Evolutionary conservation across 176 grass and related monocot species (phyloP).

Genomic region (Ensete glaucum): DNA sequence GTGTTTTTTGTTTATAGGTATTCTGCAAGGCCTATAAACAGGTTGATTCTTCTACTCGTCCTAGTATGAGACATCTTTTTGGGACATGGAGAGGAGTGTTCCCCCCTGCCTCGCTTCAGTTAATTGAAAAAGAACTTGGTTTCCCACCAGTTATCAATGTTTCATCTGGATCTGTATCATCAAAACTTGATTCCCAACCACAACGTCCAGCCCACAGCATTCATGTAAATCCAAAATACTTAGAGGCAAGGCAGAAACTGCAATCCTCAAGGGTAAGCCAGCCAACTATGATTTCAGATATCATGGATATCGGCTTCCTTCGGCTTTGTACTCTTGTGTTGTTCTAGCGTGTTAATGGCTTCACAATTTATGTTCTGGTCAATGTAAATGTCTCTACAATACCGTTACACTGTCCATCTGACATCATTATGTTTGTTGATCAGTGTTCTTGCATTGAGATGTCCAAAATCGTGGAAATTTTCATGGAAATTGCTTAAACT

Average conservation of each 20-base stretch:
- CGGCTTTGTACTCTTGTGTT: not conserved
- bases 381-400: too few species aligned
- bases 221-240: constrained; percentile 98
- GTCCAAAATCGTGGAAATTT: too few species aligned
- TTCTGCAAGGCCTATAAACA: constrained; percentile 95
- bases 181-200: constrained; percentile 50
- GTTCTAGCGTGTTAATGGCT: too few species aligned
- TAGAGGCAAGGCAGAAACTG: constrained; percentile 72
- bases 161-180: constrained; percentile 40
- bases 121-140: constrained; percentile 84
- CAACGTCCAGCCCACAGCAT: constrained; percentile 67
- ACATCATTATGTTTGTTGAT: too few species aligned
- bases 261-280: constrained; percentile 20
- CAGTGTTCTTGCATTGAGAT: too few species aligned
- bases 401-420: too few species aligned
- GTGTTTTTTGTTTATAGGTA: constrained; percentile 38
- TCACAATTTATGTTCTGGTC: too few species aligned
- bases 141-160: constrained; percentile 62
- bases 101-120: constrained; percentile 51
- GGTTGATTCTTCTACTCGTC: constrained; percentile 74
- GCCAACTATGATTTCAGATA: not conserved
- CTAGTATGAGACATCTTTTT: constrained; percentile 97
- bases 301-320: not conserved
- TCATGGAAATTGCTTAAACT: too few species aligned
- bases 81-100: constrained; percentile 99